These are phyloP conservation scores for Yarrowia sp. DNA, from an alignment of 805 yeast genomes.

Conservation along the genomic window DNA sequence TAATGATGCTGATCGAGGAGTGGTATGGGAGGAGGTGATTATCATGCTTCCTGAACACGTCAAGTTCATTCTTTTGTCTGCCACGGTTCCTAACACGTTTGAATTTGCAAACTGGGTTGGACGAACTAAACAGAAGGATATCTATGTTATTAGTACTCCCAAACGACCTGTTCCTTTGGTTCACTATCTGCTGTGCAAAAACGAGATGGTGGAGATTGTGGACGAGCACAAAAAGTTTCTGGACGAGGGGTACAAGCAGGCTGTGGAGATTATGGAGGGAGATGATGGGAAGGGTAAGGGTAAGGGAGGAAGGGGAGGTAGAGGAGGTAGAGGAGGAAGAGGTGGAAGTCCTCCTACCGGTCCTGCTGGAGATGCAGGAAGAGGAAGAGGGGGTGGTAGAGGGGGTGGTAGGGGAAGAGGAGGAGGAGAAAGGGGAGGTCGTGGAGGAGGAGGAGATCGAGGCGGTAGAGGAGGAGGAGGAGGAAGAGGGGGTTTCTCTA, in stretches of 20 bases:
- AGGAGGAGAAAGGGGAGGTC: constrained; percentile 35
- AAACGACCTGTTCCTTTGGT: constrained; percentile 96
- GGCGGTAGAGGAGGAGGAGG: constrained; percentile 43
- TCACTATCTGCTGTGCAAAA: constrained; percentile 79
- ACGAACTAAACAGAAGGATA: constrained; percentile 91
- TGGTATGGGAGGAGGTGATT: constrained; percentile 98
- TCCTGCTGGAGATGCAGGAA: constrained; percentile 34
- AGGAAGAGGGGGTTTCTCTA: constrained; percentile 30
- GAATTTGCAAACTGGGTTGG: constrained; percentile 99
- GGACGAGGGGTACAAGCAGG: constrained; percentile 54
- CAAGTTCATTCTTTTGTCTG: constrained; percentile 83
- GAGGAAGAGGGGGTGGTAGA: constrained; percentile 36
- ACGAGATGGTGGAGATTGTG: constrained; percentile 66
- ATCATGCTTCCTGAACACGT: constrained; percentile 97
- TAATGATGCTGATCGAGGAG: constrained; percentile 95
- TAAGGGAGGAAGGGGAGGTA: constrained; percentile 37
- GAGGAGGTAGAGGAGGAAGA: constrained; percentile 35
- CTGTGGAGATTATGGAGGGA: constrained; percentile 42
- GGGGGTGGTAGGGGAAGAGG: constrained; percentile 38
- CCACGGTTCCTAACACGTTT: constrained; percentile 97
- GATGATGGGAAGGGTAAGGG: constrained; percentile 37
- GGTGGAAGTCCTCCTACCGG: constrained; percentile 35
- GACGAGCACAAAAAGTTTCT: constrained; percentile 68
- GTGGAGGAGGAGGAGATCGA: constrained; percentile 35
- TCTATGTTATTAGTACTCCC: constrained; percentile 92